phyloP scores from a whole-genome alignment of 148 eudicot genomes.

The Silene conica region DNA sequence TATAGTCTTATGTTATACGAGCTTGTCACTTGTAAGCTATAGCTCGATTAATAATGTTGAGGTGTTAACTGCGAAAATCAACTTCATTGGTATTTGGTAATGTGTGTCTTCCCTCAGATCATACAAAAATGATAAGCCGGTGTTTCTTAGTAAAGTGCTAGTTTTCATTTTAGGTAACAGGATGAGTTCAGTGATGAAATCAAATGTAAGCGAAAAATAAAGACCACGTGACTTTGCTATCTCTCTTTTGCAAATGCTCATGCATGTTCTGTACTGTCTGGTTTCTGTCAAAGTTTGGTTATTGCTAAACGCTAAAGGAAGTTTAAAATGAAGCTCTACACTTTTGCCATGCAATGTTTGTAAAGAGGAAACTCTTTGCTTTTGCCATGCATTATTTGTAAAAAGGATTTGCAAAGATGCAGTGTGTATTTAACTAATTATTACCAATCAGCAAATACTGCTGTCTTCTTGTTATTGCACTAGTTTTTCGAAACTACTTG shows the following conservation, averaged over 20 bases:
- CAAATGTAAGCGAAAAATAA: background rate
- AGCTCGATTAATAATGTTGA: background rate
- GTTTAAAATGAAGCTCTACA: background rate
- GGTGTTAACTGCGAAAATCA: background rate
- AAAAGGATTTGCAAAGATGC: background rate
- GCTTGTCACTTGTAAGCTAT: background rate
- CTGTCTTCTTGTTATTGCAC: background rate
- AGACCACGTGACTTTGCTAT: background rate
- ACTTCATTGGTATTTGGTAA: background rate
- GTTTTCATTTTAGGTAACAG: background rate
- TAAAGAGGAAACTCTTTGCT: background rate
- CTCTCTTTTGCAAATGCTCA: background rate
- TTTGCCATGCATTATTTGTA: background rate
- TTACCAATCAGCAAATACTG: background rate
- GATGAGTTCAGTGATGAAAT: background rate
- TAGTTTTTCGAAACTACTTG: conserved; percentile 13
- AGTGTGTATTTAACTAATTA: background rate
- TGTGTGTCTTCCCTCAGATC: background rate
- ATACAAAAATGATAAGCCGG: background rate
- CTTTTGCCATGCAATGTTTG: background rate
- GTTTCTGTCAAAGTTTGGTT: background rate
- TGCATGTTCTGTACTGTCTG: conserved; percentile 1
- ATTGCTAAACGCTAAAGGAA: background rate
- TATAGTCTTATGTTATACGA: background rate
- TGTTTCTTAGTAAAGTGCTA: background rate